phyloP scores from a whole-genome alignment of 1,139 yeast species.

The Yamadazyma sp. region DNA sequence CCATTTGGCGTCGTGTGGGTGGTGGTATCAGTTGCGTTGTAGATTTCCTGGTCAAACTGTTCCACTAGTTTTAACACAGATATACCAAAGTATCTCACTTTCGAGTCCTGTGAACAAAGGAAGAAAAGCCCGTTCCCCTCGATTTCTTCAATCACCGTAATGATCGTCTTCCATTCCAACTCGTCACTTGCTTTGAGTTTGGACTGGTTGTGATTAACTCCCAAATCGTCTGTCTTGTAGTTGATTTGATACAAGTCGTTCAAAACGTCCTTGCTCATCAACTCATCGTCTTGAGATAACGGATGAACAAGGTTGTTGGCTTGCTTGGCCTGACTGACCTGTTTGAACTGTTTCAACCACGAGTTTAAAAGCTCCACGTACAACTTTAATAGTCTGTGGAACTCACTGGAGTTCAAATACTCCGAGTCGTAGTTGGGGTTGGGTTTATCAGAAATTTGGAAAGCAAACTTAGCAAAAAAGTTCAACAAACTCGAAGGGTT shows the following conservation, averaged over 20 bases:
- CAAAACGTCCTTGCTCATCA: slow-evolving; percentile 41
- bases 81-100: slow-evolving; percentile 71
- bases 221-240: slow-evolving; percentile 35
- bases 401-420: slow-evolving; percentile 56
- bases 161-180: slow-evolving; percentile 72
- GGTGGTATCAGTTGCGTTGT: slow-evolving; percentile 41
- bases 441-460: slow-evolving; percentile 72
- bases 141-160: slow-evolving; percentile 85
- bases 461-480: slow-evolving; percentile 75
- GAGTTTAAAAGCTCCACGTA: slow-evolving; percentile 77
- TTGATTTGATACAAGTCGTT: slow-evolving; percentile 47
- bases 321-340: slow-evolving; percentile 20
- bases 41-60: slow-evolving; percentile 80
- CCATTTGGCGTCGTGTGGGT: slow-evolving; percentile 7
- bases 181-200: slow-evolving; percentile 55
- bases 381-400: slow-evolving; percentile 59
- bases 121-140: slow-evolving; percentile 96
- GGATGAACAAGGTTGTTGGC: slow-evolving; percentile 22
- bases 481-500: slow-evolving; percentile 74
- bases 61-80: slow-evolving; percentile 73
- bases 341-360: slow-evolving; percentile 70
- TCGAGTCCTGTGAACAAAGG: slow-evolving; percentile 82
- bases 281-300: slow-evolving; percentile 37
- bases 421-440: slow-evolving; percentile 50
- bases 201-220: slow-evolving; percentile 19